phyloP scores from a whole-genome alignment of 768 basidiomycete genomes.

The Tylopilus plumbeoviolaceoides region DNA sequence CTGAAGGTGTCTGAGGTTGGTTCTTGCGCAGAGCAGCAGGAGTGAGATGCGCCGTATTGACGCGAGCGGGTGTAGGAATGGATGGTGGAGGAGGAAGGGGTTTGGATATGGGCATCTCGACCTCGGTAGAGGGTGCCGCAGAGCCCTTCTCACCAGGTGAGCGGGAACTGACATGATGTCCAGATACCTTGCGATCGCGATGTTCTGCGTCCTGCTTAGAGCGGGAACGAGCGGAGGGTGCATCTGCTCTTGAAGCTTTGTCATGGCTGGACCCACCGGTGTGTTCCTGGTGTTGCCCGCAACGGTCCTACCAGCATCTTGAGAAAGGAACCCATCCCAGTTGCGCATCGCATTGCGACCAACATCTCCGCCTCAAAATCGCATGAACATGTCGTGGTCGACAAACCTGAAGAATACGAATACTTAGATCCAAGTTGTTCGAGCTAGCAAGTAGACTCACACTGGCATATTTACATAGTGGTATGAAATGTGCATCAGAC shows the following conservation, averaged over 20 bases:
- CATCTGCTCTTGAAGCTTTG: conserved; percentile 18
- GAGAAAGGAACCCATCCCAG: no score
- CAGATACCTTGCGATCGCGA: conserved; percentile 19
- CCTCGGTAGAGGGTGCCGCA: conserved; percentile 9
- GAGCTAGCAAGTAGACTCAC: no score
- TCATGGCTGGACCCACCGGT: conserved; percentile 17
- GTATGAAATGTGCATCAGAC: no score
- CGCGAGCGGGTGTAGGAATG: conserved; percentile 17
- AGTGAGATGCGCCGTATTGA: conserved; percentile 19
- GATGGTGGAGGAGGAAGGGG: conserved; percentile 29
- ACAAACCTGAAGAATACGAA: no score
- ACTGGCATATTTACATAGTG: no score
- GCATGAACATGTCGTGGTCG: no score
- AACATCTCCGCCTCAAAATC: no score
- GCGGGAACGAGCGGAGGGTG: conserved; percentile 6
- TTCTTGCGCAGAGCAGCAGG: conserved; percentile 26
- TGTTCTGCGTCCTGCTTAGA: conserved; percentile 13
- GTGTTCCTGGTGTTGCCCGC: conserved; percentile 20
- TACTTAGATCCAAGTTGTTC: no score
- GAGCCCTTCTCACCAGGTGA: conserved; percentile 17
- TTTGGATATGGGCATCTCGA: conserved; percentile 18
- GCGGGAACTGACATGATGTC: conserved; percentile 4
- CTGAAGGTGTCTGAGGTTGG: conserved; percentile 27
- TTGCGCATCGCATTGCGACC: no score
- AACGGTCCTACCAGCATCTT: no score